Conservation (phyloP, 1,139 yeast genomes). For the Lodderomyces margitis region DNA sequence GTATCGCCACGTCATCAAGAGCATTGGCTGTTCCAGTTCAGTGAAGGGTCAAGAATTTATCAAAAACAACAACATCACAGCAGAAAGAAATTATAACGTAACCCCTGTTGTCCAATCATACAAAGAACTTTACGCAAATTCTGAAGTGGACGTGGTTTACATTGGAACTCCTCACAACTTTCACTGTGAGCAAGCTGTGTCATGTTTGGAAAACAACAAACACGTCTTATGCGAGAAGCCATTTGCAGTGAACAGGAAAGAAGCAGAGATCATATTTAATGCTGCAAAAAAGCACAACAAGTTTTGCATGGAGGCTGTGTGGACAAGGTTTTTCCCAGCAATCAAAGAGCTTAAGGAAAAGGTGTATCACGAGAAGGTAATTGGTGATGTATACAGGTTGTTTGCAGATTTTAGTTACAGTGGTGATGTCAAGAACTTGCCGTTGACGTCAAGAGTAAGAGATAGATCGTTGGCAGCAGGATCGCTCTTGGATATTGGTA, state of each 20-base stretch:
- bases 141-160: slow-evolving; percentile 51
- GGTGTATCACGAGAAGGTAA: slow-evolving; percentile 41
- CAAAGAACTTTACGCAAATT: slow-evolving; percentile 39
- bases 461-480: slow-evolving; percentile 57
- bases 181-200: slow-evolving; percentile 50
- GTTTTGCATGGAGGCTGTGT: slow-evolving; percentile 63
- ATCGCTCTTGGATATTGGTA: slow-evolving; percentile 58
- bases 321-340: slow-evolving; percentile 64
- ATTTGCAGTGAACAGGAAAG: slow-evolving; percentile 50
- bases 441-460: slow-evolving; percentile 31
- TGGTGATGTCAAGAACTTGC: slow-evolving; percentile 27
- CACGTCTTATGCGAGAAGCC: slow-evolving; percentile 66
- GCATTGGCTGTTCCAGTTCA: slow-evolving; percentile 31
- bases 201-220: slow-evolving; percentile 49
- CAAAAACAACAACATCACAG: slow-evolving; percentile 15
- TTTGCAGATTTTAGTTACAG: slow-evolving; percentile 39
- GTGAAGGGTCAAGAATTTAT: slow-evolving; percentile 29
- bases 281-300: slow-evolving; percentile 46
- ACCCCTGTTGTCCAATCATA: slow-evolving; percentile 25
- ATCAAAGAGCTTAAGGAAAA: slow-evolving; percentile 35
- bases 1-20: slow-evolving; percentile 27
- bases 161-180: slow-evolving; percentile 59
- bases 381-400: slow-evolving; percentile 49
- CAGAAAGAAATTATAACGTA: slow-evolving; percentile 20
- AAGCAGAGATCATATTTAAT: slow-evolving; percentile 42